Conservation (phyloP, 106 monocot genomes). For the Dendrobium officinale region DNA sequence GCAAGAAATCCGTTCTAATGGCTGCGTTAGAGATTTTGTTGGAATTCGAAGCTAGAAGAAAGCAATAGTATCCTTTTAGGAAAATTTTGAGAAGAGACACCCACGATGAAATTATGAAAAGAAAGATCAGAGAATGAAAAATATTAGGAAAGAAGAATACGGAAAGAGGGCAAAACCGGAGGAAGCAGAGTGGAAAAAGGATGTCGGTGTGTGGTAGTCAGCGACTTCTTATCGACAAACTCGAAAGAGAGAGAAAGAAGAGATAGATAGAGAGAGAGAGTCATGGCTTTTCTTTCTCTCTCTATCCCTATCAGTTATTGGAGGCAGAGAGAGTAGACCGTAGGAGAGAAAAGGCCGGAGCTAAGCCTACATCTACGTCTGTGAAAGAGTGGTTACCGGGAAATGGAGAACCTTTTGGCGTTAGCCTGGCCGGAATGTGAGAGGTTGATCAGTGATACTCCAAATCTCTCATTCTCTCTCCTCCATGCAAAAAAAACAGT, state of each 20-base stretch:
- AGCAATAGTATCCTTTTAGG: too few relatives aligned
- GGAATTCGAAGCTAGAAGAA: too few relatives aligned
- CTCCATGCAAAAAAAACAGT: not conserved
- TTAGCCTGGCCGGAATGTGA: not conserved
- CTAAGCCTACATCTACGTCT: not conserved
- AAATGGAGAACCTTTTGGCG: slow-evolving; percentile 2
- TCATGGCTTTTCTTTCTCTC: not conserved
- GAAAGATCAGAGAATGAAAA: too few relatives aligned
- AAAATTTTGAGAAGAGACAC: too few relatives aligned
- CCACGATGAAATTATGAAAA: too few relatives aligned
- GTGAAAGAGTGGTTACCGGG: not conserved
- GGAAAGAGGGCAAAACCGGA: not conserved
- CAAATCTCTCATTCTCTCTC: slow-evolving; percentile 1
- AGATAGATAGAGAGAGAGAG: not conserved
- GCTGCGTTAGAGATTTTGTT: too few relatives aligned
- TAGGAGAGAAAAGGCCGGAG: not conserved
- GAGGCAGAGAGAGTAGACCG: slow-evolving; percentile 1
- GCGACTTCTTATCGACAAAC: not conserved
- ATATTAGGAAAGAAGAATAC: too few relatives aligned
- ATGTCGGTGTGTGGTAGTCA: slow-evolving; percentile 3
- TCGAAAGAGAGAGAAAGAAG: too few relatives aligned
- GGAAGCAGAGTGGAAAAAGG: not conserved
- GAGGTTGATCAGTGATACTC: slow-evolving; percentile 1
- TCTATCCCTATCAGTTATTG: not conserved
- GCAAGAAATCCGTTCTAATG: too few relatives aligned